Base-by-base conservation (phyloP, 495 filamentous ascomycete genomes). In the Annulohypoxylon maeteangense region DNA sequence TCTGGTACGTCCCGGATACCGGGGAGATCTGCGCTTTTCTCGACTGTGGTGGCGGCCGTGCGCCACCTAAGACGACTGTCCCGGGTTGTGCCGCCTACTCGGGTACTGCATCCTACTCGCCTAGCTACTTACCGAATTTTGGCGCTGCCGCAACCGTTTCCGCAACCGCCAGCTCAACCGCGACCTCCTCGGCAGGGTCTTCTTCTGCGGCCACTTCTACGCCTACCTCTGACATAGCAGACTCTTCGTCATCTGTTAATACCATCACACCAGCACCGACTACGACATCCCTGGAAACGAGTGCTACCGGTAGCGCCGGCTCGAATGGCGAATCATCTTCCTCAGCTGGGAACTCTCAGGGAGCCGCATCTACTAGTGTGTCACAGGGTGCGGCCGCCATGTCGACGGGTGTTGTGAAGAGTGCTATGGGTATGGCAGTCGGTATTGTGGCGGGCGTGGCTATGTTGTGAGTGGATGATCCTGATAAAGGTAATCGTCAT, bases 31-130 rank as follows among this genome's bases (percentile, higher is more conserved):
- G 88, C 83, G 81, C 80, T 4, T 75, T 85, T 47, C 80, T 87
- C 64, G 88, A 90, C 82, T 91, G 89, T 73, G 89, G 89, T 29
- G 89, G 89, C 59, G 89, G 88, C 22, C 82, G 85, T 45, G 88
- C 87, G 8, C 88, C 89, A 0, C 83, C 86, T 0, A 90, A 87
- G 78, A 86, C 84, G 18, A 82, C 82, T 31, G 84, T 87, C 27
- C 88, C 88, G 1, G 89, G 88, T 7, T 91, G 89, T 73, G 45
- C 48, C 25, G 67, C 64, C 12, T 91, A 91, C 76, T 75, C 72
- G 2, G 89, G 89, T 45, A 89, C 87, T 7, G 85, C 79, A 22
- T 85, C 85, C 16, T 81, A 86, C 61, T 79, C 80, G 22, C 82
- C 87, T 3, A 81, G 74, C 63, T 89, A 80, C 72, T 72, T 87